Evolutionary conservation across 495 filamentous ascomycete species (phyloP).

Genomic region (Viridothelium virens): DNA sequence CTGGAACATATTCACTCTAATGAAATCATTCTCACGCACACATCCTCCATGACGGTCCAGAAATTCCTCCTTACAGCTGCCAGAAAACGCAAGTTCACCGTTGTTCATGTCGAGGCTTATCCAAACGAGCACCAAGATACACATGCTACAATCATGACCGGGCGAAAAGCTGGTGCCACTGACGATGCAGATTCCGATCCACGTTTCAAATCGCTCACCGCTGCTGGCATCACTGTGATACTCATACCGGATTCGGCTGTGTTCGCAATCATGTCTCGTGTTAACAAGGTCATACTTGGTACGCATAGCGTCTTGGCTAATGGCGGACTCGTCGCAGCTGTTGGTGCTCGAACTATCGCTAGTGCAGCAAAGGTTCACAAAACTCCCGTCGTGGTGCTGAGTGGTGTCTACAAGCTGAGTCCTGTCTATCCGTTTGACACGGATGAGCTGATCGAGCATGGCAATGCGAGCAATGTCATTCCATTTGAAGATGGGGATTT

Average conservation of each 20-base stretch:
- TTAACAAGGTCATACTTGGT: conserved; percentile 87
- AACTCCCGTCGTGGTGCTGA: conserved; percentile 75
- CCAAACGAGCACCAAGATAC: conserved; percentile 59
- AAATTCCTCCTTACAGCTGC: conserved; percentile 80
- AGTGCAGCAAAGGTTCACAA: conserved; percentile 71
- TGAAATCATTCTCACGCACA: conserved; percentile 80
- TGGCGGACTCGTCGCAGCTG: conserved; percentile 71
- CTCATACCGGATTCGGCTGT: conserved; percentile 75
- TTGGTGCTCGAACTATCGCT: conserved; percentile 70
- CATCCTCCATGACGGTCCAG: conserved; percentile 72
- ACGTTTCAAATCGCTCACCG: conserved; percentile 66
- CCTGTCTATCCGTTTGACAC: conserved; percentile 77
- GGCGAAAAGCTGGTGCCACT: conserved; percentile 36
- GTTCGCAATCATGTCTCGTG: conserved; percentile 83
- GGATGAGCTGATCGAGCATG: conserved; percentile 70
- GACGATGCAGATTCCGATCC: conserved; percentile 46
- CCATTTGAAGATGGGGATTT: conserved; percentile 65
- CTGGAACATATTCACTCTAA: conserved; percentile 84
- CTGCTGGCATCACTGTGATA: conserved; percentile 70
- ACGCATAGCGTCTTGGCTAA: conserved; percentile 81
- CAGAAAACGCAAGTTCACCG: conserved; percentile 75
- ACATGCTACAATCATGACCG: conserved; percentile 50
- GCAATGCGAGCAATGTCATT: conserved; percentile 65
- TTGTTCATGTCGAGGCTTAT: conserved; percentile 67
- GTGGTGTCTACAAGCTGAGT: conserved; percentile 82